Evolutionary conservation across 2,329 filamentous ascomycete genomes (phyloP).

Genomic region (Epichloe sp.): DNA sequence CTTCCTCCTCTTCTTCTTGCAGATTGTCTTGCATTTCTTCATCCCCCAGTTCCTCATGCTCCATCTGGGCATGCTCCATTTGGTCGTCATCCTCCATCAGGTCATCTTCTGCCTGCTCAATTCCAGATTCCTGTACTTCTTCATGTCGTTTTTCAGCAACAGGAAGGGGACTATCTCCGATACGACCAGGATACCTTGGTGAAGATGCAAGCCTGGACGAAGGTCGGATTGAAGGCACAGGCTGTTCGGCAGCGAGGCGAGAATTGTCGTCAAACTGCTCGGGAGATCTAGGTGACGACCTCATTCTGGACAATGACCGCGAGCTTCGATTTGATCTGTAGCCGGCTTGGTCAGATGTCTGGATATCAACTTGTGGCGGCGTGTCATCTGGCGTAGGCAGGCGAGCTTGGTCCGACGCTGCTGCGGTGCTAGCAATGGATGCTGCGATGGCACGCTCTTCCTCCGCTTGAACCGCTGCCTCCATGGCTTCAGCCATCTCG

Average conservation of each 20-base stretch:
- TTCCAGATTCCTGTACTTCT: background rate
- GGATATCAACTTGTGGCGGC: constrained; percentile 23
- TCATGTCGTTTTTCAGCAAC: background rate
- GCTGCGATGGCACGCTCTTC: background rate
- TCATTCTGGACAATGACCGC: background rate
- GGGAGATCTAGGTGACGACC: background rate
- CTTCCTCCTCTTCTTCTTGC: background rate
- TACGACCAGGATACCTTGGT: constrained; percentile 1
- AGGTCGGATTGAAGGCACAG: background rate
- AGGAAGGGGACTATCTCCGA: background rate
- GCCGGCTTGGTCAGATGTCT: constrained; percentile 7
- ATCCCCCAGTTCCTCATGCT: constrained; percentile 7
- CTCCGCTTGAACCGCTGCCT: constrained; percentile 5
- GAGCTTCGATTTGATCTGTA: constrained; percentile 10
- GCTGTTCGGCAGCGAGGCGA: background rate
- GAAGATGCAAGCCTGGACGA: background rate
- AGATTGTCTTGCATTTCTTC: background rate
- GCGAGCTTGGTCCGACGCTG: constrained; percentile 28
- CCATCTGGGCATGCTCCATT: background rate
- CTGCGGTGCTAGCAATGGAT: constrained; percentile 20
- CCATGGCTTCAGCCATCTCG: constrained; percentile 1
- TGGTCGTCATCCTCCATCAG: background rate
- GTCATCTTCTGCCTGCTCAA: background rate
- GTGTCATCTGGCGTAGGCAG: constrained; percentile 42
- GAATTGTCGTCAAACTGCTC: background rate